Percentiles rank a stretch among this genome's conserved stretches.
phyloP scores from a whole-genome alignment of 1,284 basidiomycete genomes.

The Mycena citricolor region DNA sequence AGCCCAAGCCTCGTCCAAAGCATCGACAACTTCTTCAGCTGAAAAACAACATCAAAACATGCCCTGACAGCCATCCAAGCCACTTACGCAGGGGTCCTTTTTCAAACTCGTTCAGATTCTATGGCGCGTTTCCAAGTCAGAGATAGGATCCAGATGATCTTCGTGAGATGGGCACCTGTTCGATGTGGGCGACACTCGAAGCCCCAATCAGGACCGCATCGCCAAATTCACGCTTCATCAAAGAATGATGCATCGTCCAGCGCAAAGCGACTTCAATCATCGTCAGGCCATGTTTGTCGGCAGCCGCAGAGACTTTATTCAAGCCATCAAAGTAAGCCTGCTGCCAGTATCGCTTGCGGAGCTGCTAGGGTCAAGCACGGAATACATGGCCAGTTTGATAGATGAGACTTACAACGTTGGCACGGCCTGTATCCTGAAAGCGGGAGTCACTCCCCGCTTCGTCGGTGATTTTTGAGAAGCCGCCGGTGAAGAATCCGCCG shows the following conservation, averaged over 20 bases:
- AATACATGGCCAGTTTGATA: no score
- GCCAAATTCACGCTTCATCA: constrained; percentile 12
- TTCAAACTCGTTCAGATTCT: constrained; percentile 39
- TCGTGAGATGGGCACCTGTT: constrained; percentile 28
- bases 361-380: no score
- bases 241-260: constrained; percentile 17
- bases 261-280: constrained; percentile 15
- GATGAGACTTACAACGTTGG: no score
- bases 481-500: constrained; percentile 13
- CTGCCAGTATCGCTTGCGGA: constrained; percentile 12
- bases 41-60: neutral
- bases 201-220: constrained; percentile 15
- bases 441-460: no score
- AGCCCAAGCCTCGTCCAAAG: constrained; percentile 16
- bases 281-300: constrained; percentile 8
- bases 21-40: constrained; percentile 18
- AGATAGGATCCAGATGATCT: neutral
- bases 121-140: neutral
- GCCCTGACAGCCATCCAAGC: neutral
- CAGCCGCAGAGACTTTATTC: constrained; percentile 5
- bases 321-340: constrained; percentile 10
- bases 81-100: constrained; percentile 49
- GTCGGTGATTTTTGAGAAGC: no score
- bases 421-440: no score
- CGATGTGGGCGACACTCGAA: constrained; percentile 7